Percentiles rank a stretch among this genome's conserved stretches.
phyloP scores from a whole-genome alignment of 768 basidiomycete species.

The Leccinum pellstonianum region DNA sequence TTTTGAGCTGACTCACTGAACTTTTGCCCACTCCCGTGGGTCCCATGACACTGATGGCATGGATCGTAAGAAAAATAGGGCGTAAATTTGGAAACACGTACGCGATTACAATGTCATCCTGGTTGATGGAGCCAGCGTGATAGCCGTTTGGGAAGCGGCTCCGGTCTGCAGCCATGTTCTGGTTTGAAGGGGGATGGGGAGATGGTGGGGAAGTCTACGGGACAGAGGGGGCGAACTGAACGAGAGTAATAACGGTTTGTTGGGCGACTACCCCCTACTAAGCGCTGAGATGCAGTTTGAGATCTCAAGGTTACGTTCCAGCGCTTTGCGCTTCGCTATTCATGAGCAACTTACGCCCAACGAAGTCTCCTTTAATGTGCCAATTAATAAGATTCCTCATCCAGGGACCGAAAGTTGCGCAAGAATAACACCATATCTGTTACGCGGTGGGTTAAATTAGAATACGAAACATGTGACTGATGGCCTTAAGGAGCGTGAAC shows the following conservation, averaged over 20 bases:
- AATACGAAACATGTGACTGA: not conserved
- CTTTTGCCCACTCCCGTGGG: conserved; percentile 18
- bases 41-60: conserved; percentile 16
- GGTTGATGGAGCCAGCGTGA: not conserved
- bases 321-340: not conserved
- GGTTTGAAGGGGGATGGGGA: not conserved
- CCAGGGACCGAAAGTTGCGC: not conserved
- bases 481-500: not conserved
- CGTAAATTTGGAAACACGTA: conserved; percentile 1
- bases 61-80: not conserved
- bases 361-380: not conserved
- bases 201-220: not conserved
- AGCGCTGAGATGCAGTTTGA: not conserved
- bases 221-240: not conserved
- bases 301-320: not conserved
- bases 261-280: not conserved
- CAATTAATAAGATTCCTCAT: not conserved
- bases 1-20: conserved; percentile 12
- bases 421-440: not conserved
- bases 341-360: not conserved
- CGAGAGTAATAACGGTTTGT: not conserved
- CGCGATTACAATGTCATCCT: conserved; percentile 19
- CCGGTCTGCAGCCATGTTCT: not conserved
- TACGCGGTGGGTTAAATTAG: too few species aligned
- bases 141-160: not conserved